Evolutionary conservation across 805 yeast genomes (phyloP).

Genomic region (Candida takata): DNA sequence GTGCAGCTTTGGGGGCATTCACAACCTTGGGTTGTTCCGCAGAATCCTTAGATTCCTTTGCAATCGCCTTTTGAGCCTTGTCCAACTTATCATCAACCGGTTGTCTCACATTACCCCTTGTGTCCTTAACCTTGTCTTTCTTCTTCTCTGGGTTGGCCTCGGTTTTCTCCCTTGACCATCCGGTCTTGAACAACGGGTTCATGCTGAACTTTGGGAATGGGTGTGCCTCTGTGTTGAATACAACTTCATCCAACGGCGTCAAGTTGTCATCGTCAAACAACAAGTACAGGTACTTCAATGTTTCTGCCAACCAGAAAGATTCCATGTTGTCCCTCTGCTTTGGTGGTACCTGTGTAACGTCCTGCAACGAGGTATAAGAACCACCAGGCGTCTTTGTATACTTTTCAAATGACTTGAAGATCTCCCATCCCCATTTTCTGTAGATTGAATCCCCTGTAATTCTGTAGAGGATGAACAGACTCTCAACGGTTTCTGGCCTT

Average conservation of each 20-base stretch:
- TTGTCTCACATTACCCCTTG: conserved; percentile 21
- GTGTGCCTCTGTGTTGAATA: conserved; percentile 91
- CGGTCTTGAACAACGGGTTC: conserved; percentile 47
- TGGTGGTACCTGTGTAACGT: conserved; percentile 55
- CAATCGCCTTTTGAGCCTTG: not conserved
- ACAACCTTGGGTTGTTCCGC: conserved; percentile 1
- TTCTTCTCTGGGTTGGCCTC: conserved; percentile 6
- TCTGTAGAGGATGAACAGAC: conserved; percentile 71
- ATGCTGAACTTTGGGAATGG: conserved; percentile 72
- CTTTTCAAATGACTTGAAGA: conserved; percentile 62
- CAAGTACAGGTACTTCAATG: conserved; percentile 77
- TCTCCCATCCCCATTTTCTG: conserved; percentile 86
- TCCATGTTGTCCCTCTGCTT: conserved; percentile 66
- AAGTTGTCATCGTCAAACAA: conserved; percentile 63
- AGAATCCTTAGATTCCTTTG: no score
- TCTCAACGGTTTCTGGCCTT: conserved; percentile 91
- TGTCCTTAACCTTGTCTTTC: conserved; percentile 16
- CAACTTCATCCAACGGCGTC: conserved; percentile 59
- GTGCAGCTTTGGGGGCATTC: conserved; percentile 17
- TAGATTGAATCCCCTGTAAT: conserved; percentile 75
- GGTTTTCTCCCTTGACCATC: conserved; percentile 41
- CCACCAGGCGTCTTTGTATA: conserved; percentile 45
- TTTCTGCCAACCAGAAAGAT: conserved; percentile 91
- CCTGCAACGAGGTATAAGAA: conserved; percentile 58
- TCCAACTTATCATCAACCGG: conserved; percentile 9